Evolutionary conservation across 2,329 filamentous ascomycete genomes (phyloP).

Genomic region (Pestalotiopsis sp.): DNA sequence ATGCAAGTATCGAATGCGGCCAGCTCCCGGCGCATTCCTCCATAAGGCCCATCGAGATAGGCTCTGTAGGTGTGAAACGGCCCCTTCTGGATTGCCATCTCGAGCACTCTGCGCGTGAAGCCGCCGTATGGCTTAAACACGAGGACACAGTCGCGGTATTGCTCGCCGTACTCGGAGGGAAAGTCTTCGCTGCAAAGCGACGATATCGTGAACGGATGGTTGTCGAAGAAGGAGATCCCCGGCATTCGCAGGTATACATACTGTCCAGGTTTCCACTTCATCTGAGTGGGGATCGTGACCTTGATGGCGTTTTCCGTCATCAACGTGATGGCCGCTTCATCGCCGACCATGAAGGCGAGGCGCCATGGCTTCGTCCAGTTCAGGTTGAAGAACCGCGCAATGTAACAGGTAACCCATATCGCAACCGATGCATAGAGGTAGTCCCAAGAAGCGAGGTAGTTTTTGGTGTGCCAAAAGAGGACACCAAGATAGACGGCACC

Average conservation of each 20-base stretch:
- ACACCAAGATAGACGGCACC: slow-evolving; percentile 80
- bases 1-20: slow-evolving; percentile 93
- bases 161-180: slow-evolving; percentile 85
- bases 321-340: slow-evolving; percentile 86
- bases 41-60: slow-evolving; percentile 92
- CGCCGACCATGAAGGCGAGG: slow-evolving; percentile 81
- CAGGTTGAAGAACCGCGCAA: slow-evolving; percentile 77
- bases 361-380: slow-evolving; percentile 87
- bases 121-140: slow-evolving; percentile 92
- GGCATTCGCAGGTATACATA: slow-evolving; percentile 96
- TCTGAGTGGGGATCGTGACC: slow-evolving; percentile 89
- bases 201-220: slow-evolving; percentile 94
- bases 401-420: slow-evolving; percentile 78
- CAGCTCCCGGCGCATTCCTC: slow-evolving; percentile 87
- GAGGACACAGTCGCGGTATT: slow-evolving; percentile 85
- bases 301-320: slow-evolving; percentile 95
- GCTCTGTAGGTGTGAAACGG: slow-evolving; percentile 91
- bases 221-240: slow-evolving; percentile 85
- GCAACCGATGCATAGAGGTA: slow-evolving; percentile 82
- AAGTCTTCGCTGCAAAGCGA: slow-evolving; percentile 93
- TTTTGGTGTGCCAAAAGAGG: slow-evolving; percentile 95
- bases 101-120: slow-evolving; percentile 84
- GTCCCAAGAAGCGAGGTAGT: slow-evolving; percentile 86
- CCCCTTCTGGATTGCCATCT: slow-evolving; percentile 81
- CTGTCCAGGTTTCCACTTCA: slow-evolving; percentile 91